Percentiles rank a stretch among this genome's conserved stretches.
phyloP scores from a whole-genome alignment of 768 basidiomycete species.

The Boletus rubescentipes region DNA sequence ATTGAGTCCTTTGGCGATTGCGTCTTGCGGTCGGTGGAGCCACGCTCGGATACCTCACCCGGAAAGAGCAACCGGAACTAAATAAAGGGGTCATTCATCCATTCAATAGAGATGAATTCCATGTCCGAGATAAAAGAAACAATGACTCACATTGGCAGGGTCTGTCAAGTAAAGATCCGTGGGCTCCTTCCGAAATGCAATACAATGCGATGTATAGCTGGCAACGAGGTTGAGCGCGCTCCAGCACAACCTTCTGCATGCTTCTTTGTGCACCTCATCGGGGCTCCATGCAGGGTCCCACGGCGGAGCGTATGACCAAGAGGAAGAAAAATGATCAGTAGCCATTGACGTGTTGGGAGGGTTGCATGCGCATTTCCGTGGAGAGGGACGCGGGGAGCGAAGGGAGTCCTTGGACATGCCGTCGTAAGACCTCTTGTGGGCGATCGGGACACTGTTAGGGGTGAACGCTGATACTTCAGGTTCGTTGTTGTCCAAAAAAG shows the following conservation, averaged over 20 bases:
- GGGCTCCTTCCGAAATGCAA: slow-evolving; percentile 59
- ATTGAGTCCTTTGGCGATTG: slow-evolving; percentile 72
- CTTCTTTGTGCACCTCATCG: slow-evolving; percentile 60
- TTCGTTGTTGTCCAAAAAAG: slow-evolving; percentile 56
- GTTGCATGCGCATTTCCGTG: slow-evolving; percentile 49
- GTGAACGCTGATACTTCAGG: slow-evolving; percentile 51
- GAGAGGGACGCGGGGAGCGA: slow-evolving; percentile 27
- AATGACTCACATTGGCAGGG: slow-evolving; percentile 58
- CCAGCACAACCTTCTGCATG: slow-evolving; percentile 78
- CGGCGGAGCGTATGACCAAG: slow-evolving; percentile 51
- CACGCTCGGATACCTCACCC: slow-evolving; percentile 62
- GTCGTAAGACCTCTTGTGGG: slow-evolving; percentile 34
- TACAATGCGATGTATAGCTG: slow-evolving; percentile 66
- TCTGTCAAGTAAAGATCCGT: slow-evolving; percentile 60
- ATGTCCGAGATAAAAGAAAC: slow-evolving; percentile 1
- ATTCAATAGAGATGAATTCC: slow-evolving; percentile 11
- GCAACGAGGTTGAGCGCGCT: slow-evolving; percentile 67
- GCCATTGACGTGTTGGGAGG: slow-evolving; percentile 34
- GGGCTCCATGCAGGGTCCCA: slow-evolving; percentile 63
- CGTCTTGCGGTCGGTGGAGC: slow-evolving; percentile 39
- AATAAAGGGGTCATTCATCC: slow-evolving; percentile 9
- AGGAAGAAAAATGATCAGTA: slow-evolving; percentile 37
- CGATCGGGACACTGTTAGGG: slow-evolving; percentile 50
- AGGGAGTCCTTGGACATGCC: slow-evolving; percentile 26
- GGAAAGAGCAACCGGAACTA: slow-evolving; percentile 61